phyloP scores from a whole-genome alignment of 257 asterid genomes.

The Solanum sejunctum region DNA sequence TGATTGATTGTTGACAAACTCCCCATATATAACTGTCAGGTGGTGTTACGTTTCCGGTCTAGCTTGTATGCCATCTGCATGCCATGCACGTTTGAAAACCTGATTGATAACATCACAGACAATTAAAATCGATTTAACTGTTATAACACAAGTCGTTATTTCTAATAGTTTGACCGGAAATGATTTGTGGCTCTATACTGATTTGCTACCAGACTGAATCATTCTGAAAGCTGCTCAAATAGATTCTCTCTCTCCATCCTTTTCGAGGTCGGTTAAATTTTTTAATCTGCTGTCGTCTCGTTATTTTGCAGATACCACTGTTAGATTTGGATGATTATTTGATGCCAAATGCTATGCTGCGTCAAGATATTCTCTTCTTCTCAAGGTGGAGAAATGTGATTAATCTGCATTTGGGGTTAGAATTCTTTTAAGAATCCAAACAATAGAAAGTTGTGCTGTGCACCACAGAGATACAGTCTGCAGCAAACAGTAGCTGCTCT shows the following conservation, averaged over 20 bases:
- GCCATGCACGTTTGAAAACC: background rate
- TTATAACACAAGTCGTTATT: background rate
- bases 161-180: background rate
- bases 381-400: background rate
- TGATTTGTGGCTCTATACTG: background rate
- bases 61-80: background rate
- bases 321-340: background rate
- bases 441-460: background rate
- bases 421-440: background rate
- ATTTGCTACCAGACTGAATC: background rate
- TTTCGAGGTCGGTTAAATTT: background rate
- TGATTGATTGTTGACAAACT: background rate
- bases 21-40: background rate
- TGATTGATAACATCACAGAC: background rate
- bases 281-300: background rate
- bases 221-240: background rate
- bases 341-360: background rate
- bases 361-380: background rate
- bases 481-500: background rate
- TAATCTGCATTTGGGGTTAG: background rate
- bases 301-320: background rate
- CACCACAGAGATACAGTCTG: background rate
- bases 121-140: background rate
- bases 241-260: background rate
- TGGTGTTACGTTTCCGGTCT: background rate